These are phyloP conservation scores for Trichoderma harzianum DNA, from an alignment of 2,329 filamentous ascomycete genomes.

Conservation along the genomic window DNA sequence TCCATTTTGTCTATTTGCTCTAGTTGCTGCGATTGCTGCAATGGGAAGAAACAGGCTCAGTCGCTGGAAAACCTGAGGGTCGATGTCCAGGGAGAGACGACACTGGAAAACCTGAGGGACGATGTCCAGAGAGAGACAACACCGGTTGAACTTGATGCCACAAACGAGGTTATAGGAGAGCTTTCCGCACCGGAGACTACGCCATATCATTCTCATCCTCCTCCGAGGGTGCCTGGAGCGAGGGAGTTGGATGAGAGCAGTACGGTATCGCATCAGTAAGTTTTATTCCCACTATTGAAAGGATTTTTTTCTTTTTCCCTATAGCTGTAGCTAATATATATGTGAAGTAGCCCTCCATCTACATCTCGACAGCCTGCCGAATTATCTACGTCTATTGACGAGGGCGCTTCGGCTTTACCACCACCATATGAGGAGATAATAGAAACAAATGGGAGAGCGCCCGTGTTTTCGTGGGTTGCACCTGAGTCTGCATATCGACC, in stretches of 20 bases:
- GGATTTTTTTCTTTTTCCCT: too few relatives aligned
- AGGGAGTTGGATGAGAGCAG: not conserved
- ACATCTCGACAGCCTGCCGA: constrained; percentile 28
- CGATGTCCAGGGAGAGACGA: not conserved
- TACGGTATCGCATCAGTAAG: not conserved
- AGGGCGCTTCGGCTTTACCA: constrained; percentile 35
- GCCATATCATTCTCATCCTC: not conserved
- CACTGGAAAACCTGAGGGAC: not conserved
- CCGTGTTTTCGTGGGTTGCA: constrained; percentile 31
- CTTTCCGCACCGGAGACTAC: not conserved
- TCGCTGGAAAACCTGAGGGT: too few relatives aligned
- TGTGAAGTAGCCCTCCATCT: not conserved
- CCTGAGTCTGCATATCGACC: constrained; percentile 30
- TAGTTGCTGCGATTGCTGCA: too few relatives aligned
- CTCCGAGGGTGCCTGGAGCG: not conserved
- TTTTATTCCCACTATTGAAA: not conserved
- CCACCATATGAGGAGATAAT: constrained; percentile 35
- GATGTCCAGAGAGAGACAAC: not conserved
- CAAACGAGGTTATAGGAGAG: not conserved
- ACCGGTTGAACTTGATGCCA: not conserved
- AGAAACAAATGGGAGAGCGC: constrained; percentile 15
- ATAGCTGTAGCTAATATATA: not conserved
- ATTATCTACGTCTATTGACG: constrained; percentile 31
- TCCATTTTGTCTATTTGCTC: too few relatives aligned
- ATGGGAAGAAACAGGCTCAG: too few relatives aligned